Evolutionary conservation across 345 rosid genomes (phyloP).

Genomic region (Brassica cretica): DNA sequence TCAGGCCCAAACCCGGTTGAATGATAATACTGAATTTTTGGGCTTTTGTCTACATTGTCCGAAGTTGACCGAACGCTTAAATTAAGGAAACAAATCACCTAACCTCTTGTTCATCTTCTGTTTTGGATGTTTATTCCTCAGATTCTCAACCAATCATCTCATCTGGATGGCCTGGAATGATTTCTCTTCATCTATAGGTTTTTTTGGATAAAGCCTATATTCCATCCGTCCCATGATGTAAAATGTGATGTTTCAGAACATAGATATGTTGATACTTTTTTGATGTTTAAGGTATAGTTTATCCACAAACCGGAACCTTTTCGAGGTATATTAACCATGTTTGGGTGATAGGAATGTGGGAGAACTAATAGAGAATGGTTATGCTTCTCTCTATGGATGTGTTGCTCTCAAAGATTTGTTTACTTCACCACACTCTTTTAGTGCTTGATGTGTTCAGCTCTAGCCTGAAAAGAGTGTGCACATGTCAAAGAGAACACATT

Average conservation of each 20-base stretch:
- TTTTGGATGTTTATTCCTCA: constrained; percentile 34
- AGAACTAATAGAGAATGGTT: constrained; percentile 52
- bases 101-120: too few species aligned
- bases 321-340: constrained; percentile 6
- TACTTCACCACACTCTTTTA: constrained; percentile 48
- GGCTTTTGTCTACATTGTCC: too few species aligned
- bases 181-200: constrained; percentile 71
- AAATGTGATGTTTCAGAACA: too few species aligned
- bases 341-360: constrained; percentile 62
- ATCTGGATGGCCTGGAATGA: constrained; percentile 76
- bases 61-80: too few species aligned
- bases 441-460: not conserved
- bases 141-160: constrained; percentile 65
- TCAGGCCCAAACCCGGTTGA: too few species aligned
- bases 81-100: too few species aligned
- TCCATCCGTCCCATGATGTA: too few species aligned
- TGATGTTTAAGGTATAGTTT: not conserved
- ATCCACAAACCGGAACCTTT: constrained; percentile 2
- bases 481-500: too few species aligned
- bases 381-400: constrained; percentile 59
- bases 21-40: too few species aligned
- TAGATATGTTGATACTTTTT: not conserved
- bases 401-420: constrained; percentile 67
- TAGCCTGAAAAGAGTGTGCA: too few species aligned
- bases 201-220: constrained; percentile 14